Conservation (phyloP, 2,329 filamentous ascomycete species). For the Fusarium agapanthi region DNA sequence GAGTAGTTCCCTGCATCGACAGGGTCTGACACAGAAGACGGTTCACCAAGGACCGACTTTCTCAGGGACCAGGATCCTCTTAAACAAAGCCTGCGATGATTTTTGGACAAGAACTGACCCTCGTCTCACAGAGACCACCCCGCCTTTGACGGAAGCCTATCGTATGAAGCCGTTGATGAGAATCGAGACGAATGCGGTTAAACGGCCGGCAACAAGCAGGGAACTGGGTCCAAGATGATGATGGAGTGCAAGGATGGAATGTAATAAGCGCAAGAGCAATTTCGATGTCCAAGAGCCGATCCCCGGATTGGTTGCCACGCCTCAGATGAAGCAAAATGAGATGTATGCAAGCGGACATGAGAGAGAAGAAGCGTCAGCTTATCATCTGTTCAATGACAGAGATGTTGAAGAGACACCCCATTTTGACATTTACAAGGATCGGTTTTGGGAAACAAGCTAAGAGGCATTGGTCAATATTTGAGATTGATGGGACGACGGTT, state of each 20-base stretch:
- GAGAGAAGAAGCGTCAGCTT: constrained; percentile 25
- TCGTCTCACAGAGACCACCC: constrained; percentile 41
- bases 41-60: constrained; percentile 35
- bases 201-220: constrained; percentile 38
- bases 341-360: not conserved
- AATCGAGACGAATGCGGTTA: constrained; percentile 39
- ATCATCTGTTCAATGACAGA: constrained; percentile 15
- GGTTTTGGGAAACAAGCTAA: constrained; percentile 31
- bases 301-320: constrained; percentile 29
- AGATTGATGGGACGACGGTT: constrained; percentile 60
- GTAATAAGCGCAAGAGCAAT: constrained; percentile 36
- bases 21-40: constrained; percentile 43
- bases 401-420: not conserved
- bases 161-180: constrained; percentile 31
- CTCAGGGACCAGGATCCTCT: constrained; percentile 35
- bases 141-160: constrained; percentile 40
- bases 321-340: constrained; percentile 16
- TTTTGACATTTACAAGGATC: not conserved
- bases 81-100: constrained; percentile 15
- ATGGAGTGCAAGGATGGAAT: constrained; percentile 33
- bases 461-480: constrained; percentile 53
- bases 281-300: constrained; percentile 30
- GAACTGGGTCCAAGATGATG: constrained; percentile 35
- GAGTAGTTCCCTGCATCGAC: constrained; percentile 33
- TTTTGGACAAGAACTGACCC: constrained; percentile 30